Base-by-base conservation (phyloP, 2,329 filamentous ascomycete species). In the Fragosphaeria purpurea region DNA sequence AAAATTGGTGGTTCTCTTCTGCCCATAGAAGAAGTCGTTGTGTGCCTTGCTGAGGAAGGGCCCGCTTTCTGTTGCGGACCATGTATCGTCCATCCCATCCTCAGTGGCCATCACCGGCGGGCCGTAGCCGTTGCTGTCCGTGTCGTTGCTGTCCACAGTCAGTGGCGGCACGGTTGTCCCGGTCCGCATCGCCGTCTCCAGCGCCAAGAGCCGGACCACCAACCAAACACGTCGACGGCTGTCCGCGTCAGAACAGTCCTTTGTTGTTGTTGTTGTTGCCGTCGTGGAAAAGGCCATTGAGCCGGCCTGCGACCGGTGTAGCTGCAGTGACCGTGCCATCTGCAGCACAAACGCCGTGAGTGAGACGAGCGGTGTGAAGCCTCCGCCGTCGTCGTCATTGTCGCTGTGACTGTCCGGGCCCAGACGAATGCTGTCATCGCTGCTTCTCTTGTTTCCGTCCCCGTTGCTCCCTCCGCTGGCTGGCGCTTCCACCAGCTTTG, bases 141-240 rank as follows among this genome's bases (percentile, higher is more conserved):
- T 22, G 22, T 22, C 22, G 22, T 22, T 22, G 22, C 22, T 22
- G 22, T 22, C 22, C 22, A 22, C 22, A 22, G 22, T 22, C 22
- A 22, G 22, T 22, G 22, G 22, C 22, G 22, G 22, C 22, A 22
- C 22, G 22, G 22, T 22, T 22, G 22, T 22, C 22, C 22, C 22
- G 1, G 60, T 56, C 37, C 59, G 48, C 48, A 62, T 56, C n/a
- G 60, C 58, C 5, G 59, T 55, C 13, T 60, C 55, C 7, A 63
- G 52, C 30, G 61, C 59, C 34, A 63, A 60, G 11, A 63, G 56
- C 34, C 57, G 57, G 7, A 62, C 52, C 2, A 59, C 61, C 1
- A 54, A 30, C 60, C 61, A 62, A 13, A 60, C 33, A 4, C 57
- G 54, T 37, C 54, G 56, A 6, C 59, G 53, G 48, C 57, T 57